These are phyloP conservation scores for Pichia occidentalis DNA, from an alignment of 805 yeast genomes.

Conservation along the genomic window DNA sequence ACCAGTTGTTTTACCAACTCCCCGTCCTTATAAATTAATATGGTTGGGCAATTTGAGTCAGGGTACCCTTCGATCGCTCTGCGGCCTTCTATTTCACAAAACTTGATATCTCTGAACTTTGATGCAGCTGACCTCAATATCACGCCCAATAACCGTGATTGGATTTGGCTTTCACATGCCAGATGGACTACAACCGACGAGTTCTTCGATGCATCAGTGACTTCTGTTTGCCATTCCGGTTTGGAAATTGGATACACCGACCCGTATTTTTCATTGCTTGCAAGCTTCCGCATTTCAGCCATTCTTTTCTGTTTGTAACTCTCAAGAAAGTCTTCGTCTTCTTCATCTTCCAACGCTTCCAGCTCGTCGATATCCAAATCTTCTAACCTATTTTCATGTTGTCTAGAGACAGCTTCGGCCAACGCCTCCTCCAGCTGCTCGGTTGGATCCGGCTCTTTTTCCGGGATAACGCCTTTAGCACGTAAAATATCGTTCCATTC, in stretches of 20 bases:
- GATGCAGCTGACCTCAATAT: slow-evolving; percentile 53
- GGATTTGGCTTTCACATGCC: slow-evolving; percentile 59
- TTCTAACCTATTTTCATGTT: slow-evolving; percentile 79
- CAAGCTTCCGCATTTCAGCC: slow-evolving; percentile 60
- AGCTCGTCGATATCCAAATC: slow-evolving; percentile 71
- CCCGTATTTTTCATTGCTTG: slow-evolving; percentile 58
- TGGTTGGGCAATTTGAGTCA: slow-evolving; percentile 82
- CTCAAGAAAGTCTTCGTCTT: slow-evolving; percentile 84
- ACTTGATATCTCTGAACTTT: slow-evolving; percentile 74
- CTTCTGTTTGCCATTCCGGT: slow-evolving; percentile 80
- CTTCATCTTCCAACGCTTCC: slow-evolving; percentile 85
- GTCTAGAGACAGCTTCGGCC: slow-evolving; percentile 71
- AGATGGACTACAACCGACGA: slow-evolving; percentile 71
- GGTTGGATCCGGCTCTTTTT: slow-evolving; percentile 83
- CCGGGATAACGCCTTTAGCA: slow-evolving; percentile 86
- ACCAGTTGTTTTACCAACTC: slow-evolving; percentile 75
- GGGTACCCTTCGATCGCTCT: slow-evolving; percentile 94
- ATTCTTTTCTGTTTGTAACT: slow-evolving; percentile 71
- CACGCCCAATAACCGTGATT: slow-evolving; percentile 63
- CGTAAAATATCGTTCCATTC: slow-evolving; percentile 98
- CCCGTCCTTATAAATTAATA: slow-evolving; percentile 71
- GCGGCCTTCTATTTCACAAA: slow-evolving; percentile 85
- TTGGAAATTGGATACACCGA: slow-evolving; percentile 70
- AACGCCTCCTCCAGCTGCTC: slow-evolving; percentile 81
- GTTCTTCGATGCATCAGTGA: slow-evolving; percentile 71